Conservation (phyloP, 1,284 basidiomycete species). For the Chalciporus sp. region DNA sequence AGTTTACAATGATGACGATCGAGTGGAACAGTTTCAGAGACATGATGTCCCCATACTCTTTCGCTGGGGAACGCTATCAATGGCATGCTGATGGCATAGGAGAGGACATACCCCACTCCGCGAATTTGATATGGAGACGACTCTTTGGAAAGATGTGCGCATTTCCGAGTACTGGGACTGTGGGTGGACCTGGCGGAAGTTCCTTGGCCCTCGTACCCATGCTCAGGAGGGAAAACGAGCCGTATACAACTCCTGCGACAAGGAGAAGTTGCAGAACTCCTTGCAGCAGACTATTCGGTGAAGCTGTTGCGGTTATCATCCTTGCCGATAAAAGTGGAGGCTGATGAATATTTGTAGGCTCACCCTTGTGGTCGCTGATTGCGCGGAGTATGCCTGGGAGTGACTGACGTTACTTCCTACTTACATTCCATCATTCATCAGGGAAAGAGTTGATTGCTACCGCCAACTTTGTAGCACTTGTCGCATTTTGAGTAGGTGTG, state of each 20-base stretch:
- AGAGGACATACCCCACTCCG: neutral
- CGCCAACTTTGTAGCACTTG: no score
- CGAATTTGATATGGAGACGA: slow-evolving; percentile 24
- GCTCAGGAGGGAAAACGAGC: neutral
- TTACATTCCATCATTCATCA: no score
- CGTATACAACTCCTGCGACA: neutral
- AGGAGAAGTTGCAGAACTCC: neutral
- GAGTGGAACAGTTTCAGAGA: slow-evolving; percentile 22
- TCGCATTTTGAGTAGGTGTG: no score
- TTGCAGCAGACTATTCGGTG: no score
- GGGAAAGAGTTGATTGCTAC: no score
- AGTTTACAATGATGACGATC: slow-evolving; percentile 26
- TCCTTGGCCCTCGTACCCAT: slow-evolving; percentile 20
- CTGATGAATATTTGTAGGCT: no score
- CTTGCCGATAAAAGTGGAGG: no score
- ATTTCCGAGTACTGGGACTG: slow-evolving; percentile 36
- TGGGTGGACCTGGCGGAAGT: slow-evolving; percentile 39
- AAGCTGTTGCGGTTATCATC: no score
- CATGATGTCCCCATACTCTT: slow-evolving; percentile 1
- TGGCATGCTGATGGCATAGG: neutral
- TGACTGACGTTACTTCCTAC: no score
- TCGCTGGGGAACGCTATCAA: neutral
- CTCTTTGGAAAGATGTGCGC: slow-evolving; percentile 30
- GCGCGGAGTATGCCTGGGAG: no score
- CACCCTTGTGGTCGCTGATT: no score